Percentiles rank a stretch among this genome's conserved stretches.
These are phyloP conservation scores for Leptodontidium sp. DNA, from an alignment of 2,329 filamentous ascomycete species.

Conservation along the genomic window DNA sequence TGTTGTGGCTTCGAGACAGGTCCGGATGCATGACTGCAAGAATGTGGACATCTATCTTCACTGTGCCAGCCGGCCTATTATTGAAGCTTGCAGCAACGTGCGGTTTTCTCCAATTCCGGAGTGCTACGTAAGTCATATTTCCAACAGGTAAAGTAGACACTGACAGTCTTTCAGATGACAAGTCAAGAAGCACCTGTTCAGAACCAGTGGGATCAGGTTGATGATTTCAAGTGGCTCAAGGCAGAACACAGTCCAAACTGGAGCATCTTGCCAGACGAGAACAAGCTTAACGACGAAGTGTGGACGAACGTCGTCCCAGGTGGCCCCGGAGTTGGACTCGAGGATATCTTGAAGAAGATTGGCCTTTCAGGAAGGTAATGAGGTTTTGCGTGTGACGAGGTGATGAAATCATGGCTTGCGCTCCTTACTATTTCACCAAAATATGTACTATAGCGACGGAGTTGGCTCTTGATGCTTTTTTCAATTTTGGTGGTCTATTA, in stretches of 20 bases:
- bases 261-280: conserved; percentile 69
- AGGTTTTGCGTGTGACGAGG: neutral
- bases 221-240: conserved; percentile 98
- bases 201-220: conserved; percentile 89
- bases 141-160: neutral
- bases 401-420: neutral
- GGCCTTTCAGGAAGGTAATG: conserved; percentile 43
- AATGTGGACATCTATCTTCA: conserved; percentile 86
- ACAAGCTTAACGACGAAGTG: conserved; percentile 66
- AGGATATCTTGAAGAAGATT: conserved; percentile 68
- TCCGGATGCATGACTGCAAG: conserved; percentile 87
- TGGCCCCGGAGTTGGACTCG: conserved; percentile 65
- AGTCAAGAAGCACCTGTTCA: conserved; percentile 43
- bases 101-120: conserved; percentile 80
- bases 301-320: conserved; percentile 77
- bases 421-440: neutral
- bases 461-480: conserved; percentile 4
- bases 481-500: neutral
- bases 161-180: conserved; percentile 40
- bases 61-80: conserved; percentile 86
- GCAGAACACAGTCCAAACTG: conserved; percentile 88
- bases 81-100: conserved; percentile 84
- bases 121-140: conserved; percentile 65
- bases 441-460: conserved; percentile 19
- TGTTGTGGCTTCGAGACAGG: conserved; percentile 83